Evolutionary conservation across 495 filamentous ascomycete species (phyloP), one percentile per base, ranked within the genome.

Genomic region (Pseudomonodictys pantanalensis): DNA sequence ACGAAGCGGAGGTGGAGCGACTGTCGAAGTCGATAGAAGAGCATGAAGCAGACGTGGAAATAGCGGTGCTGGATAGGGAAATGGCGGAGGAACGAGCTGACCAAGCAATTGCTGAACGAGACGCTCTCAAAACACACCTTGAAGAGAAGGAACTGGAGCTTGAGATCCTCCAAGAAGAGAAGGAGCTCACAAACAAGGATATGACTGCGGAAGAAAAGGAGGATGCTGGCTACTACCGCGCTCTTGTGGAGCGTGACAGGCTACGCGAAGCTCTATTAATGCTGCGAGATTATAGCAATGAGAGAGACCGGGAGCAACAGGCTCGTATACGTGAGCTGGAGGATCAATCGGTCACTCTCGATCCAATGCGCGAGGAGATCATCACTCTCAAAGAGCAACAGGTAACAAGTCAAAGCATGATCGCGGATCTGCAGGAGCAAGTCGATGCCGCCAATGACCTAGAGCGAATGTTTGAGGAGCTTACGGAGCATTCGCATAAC

Each of bases 21-120:
- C 70, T 93, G 9, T 90, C 92, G 60, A 75, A 78, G 12, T 75
- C 87, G 20, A 86, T 92, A 67, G 87, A 85, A 0, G 91, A 96
- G 50, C 83, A 93, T 72, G 93, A 97, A 17, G 81, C 84, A 5
- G 77, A 86, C 15, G 75, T 96, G 73, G 95, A 98, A 76, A 86
- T 95, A 75, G 89, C 90, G 17, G 86, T 87, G 0, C 76, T 98
- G 18, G 93, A 98, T 68, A 80, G 90, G 15, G 92, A 97, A 72
- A 96, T 97, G 91, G 95, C 93, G 1, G 92, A 97, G 71, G 92
- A 97, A 68, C 89, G 83, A 32, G 86, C 88, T 5, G 93, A 97
- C 60, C 81, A 82, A 17, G 77, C 86, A 29, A 92, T 88, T 69
- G 79, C 82, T 1, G 93, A 97, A 71, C 78, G 92, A 18, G 89